Base-by-base conservation (phyloP, 2,329 filamentous ascomycete species). In the Fusarium begoniae region DNA sequence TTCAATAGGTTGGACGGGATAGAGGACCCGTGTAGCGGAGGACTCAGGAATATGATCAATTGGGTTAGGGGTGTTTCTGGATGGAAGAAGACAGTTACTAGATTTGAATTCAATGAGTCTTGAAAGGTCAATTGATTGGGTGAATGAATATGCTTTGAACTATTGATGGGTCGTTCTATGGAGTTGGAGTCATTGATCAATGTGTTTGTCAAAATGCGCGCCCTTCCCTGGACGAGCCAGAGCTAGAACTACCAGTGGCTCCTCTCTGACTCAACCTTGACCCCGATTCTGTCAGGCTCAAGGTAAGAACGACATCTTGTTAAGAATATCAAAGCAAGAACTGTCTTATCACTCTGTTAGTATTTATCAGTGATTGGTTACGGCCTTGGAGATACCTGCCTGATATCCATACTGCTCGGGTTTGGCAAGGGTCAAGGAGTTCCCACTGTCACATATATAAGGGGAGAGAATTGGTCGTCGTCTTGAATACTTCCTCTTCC, bases 11-110 rank as follows among this genome's bases (percentile, higher is more conserved):
- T 26, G 45, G 47, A 40, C 30, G 58, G 59, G 66, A 78, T 78
- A 77, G 75, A 35, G 32, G 3, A 78, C 62, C 37, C 63, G 51
- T 61, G 51, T 43, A 41, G 61, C 37, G 57, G 45, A 59, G 37
- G 51, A 50, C 41, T 71, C 53, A 40, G 47, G 53, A 41, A 57
- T 44, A 53, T 43, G 38, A 47, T 71, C 26, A 56, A 58, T 62
- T 41, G 30, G 41, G 41, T 55, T 18, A 22, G n/a, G 13, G 50
- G 50, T 44, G 44, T 56, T 35, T 43, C 35, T 47, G 60, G 51
- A 65, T 47, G n/a, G 37, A 32, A 35, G 45, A 51, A 22, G 20
- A 28, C 32, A 44, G 40, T 7, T 45, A 22, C 50, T 69, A 64
- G 67, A 56, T 20, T 65, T 70, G 58, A 70, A 65, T 65, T 54